These are phyloP conservation scores for Coemansia sp. DNA, from an alignment of 192 early-diverging fungal species.

Conservation along the genomic window DNA sequence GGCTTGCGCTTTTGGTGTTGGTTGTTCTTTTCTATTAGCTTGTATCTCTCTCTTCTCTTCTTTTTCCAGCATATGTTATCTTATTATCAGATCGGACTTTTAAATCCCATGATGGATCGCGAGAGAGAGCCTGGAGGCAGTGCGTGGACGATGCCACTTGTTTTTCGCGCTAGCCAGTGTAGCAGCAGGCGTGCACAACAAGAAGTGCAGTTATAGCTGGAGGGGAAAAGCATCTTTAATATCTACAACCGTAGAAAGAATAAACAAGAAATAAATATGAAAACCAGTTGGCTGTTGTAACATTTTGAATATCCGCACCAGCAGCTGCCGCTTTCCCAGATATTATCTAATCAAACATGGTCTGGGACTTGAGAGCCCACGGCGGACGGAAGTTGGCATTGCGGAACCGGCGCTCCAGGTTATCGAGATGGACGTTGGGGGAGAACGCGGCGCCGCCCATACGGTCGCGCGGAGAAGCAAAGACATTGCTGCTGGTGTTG, in stretches of 20 bases:
- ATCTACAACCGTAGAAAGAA: no score
- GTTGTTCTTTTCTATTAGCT: neutral
- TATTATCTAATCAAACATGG: slow-evolving; percentile 22
- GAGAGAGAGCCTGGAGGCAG: no score
- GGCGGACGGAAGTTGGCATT: slow-evolving; percentile 56
- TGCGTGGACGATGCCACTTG: no score
- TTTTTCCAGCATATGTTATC: neutral
- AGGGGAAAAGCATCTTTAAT: no score
- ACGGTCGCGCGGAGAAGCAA: slow-evolving; percentile 17
- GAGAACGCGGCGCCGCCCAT: slow-evolving; percentile 11
- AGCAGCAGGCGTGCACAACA: no score
- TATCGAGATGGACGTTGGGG: slow-evolving; percentile 45
- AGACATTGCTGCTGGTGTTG: neutral
- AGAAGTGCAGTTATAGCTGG: no score
- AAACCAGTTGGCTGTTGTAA: no score
- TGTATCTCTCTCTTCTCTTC: neutral
- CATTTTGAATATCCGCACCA: no score
- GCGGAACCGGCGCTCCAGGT: slow-evolving; percentile 51
- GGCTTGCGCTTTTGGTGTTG: neutral
- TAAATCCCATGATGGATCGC: no score
- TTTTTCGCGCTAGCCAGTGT: no score
- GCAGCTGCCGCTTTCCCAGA: neutral
- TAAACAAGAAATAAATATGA: no score
- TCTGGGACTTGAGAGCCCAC: slow-evolving; percentile 50
- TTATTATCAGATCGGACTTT: neutral